Evolutionary conservation across 768 basidiomycete species (phyloP).

Genomic region (Tricholomella constricta): DNA sequence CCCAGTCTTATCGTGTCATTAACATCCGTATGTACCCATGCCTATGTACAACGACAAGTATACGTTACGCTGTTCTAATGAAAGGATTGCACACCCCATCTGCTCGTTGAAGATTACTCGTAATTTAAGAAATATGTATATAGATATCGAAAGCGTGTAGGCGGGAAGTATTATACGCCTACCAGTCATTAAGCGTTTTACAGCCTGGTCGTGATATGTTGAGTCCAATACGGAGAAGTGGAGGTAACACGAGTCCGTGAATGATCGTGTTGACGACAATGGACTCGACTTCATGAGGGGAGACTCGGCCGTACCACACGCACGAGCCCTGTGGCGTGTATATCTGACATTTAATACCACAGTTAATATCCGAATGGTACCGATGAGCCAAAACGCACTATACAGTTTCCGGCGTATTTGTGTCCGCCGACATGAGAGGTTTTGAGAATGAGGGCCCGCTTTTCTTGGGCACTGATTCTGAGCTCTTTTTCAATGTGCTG

Average conservation of each 20-base stretch:
- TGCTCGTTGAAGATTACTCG: not conserved
- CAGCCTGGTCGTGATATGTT: slow-evolving; percentile 75
- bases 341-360: slow-evolving; percentile 51
- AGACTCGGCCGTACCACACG: slow-evolving; percentile 94
- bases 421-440: slow-evolving; percentile 94
- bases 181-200: slow-evolving; percentile 75
- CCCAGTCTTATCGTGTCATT: slow-evolving; percentile 12
- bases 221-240: slow-evolving; percentile 83
- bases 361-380: slow-evolving; percentile 1
- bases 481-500: slow-evolving; percentile 52
- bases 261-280: slow-evolving; percentile 89
- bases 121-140: slow-evolving; percentile 5
- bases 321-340: slow-evolving; percentile 84
- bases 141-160: not conserved
- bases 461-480: slow-evolving; percentile 54
- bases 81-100: slow-evolving; percentile 2
- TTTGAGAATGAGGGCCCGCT: slow-evolving; percentile 79
- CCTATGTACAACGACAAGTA: slow-evolving; percentile 18
- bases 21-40: slow-evolving; percentile 20
- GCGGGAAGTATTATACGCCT: slow-evolving; percentile 21
- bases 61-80: slow-evolving; percentile 22
- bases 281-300: slow-evolving; percentile 83
- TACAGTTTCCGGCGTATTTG: slow-evolving; percentile 88
- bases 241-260: slow-evolving; percentile 79
- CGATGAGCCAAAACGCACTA: slow-evolving; percentile 55